These are phyloP conservation scores for Ophiocordyceps sinensis DNA, from an alignment of 2,329 filamentous ascomycete genomes.

Conservation along the genomic window DNA sequence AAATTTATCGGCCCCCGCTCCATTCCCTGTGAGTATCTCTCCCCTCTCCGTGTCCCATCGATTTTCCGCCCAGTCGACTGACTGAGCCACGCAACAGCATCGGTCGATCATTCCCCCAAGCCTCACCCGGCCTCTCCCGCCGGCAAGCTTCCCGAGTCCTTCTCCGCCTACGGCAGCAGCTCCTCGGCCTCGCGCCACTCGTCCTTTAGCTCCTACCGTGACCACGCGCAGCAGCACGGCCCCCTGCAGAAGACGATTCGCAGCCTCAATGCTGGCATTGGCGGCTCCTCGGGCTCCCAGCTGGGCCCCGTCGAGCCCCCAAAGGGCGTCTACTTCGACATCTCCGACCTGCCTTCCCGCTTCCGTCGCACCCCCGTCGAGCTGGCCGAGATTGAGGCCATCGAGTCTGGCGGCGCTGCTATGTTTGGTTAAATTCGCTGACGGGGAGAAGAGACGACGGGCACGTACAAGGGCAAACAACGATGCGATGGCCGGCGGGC, in stretches of 20 bases:
- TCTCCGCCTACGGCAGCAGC: constrained; percentile 20
- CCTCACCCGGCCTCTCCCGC: constrained; percentile 60
- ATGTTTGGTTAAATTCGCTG: constrained; percentile 30
- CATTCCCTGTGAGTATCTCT: constrained; percentile 32
- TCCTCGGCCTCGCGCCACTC: constrained; percentile 28
- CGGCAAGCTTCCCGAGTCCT: constrained; percentile 43
- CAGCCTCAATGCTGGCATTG: constrained; percentile 27
- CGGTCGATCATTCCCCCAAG: constrained; percentile 57
- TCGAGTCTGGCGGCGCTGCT: constrained; percentile 80
- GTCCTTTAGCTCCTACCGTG: constrained; percentile 63
- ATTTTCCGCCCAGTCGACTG: background rate
- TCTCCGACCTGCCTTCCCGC: constrained; percentile 69
- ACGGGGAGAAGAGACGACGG: background rate
- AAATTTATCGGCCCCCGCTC: constrained; percentile 46
- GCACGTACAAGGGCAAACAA: background rate
- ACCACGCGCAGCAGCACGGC: constrained; percentile 65
- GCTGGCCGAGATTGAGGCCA: constrained; percentile 79
- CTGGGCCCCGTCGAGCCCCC: constrained; percentile 60
- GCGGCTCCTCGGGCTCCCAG: constrained; percentile 49
- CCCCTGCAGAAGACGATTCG: constrained; percentile 49
- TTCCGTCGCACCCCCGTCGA: constrained; percentile 67
- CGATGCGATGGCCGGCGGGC: background rate
- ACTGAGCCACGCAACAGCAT: constrained; percentile 31
- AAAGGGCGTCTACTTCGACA: constrained; percentile 72
- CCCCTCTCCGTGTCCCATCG: background rate